Evolutionary conservation across 1,284 basidiomycete species (phyloP).

Genomic region (Pseudozyma flocculosa): DNA sequence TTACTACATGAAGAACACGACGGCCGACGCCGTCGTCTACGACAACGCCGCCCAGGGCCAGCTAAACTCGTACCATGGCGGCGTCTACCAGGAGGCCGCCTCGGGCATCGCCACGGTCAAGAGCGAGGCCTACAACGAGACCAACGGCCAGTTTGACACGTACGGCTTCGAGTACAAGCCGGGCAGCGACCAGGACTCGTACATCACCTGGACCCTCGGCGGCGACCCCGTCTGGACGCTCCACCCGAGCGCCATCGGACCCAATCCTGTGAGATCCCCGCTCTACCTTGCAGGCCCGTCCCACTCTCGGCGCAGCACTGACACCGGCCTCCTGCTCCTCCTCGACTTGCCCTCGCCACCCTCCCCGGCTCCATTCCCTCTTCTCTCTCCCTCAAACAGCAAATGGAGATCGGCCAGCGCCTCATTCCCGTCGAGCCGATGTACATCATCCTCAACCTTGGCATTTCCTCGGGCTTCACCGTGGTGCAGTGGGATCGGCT

Average conservation of each 20-base stretch:
- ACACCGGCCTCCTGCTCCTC: no score
- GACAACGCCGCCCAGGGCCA: constrained; percentile 16
- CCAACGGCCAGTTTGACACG: constrained; percentile 17
- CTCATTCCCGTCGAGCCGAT: constrained; percentile 67
- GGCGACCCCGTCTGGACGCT: constrained; percentile 60
- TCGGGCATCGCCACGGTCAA: constrained; percentile 48
- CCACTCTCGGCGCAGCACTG: no score
- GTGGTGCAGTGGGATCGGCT: constrained; percentile 24
- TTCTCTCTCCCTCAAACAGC: not conserved
- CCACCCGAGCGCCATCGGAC: constrained; percentile 69
- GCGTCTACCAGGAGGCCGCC: constrained; percentile 52
- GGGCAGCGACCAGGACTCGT: constrained; percentile 17
- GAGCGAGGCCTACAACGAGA: constrained; percentile 39
- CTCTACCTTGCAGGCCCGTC: no score
- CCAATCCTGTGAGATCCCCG: constrained; percentile 61
- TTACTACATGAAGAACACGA: constrained; percentile 58
- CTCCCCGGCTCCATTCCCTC: no score
- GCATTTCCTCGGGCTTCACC: constrained; percentile 39
- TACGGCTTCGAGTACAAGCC: constrained; percentile 68
- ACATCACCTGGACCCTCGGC: constrained; percentile 42
- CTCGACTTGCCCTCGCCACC: no score
- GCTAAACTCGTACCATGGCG: constrained; percentile 50
- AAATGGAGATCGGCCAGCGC: constrained; percentile 70
- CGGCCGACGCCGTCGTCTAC: not conserved
- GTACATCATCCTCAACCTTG: constrained; percentile 51